These are phyloP conservation scores for Samsoniella hepiali DNA, from an alignment of 2,329 filamentous ascomycete genomes.

Conservation along the genomic window DNA sequence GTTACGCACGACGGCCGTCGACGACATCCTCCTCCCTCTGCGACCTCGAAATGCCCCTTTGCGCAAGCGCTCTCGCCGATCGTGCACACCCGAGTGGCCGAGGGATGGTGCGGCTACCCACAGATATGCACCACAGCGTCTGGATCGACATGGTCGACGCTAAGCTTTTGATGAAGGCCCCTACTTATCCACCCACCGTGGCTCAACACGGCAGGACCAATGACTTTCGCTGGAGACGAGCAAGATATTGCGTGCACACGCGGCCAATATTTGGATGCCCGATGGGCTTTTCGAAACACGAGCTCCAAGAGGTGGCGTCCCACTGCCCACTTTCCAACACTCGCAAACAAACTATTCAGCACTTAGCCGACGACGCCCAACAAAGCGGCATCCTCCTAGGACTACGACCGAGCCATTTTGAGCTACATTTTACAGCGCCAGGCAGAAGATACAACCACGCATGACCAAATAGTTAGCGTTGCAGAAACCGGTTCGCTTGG, in stretches of 20 bases:
- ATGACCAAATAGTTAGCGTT: neutral
- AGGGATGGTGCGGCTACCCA: neutral
- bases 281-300: conserved; percentile 5
- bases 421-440: neutral
- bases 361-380: neutral
- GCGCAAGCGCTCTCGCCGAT: neutral
- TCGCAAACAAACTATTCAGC: neutral
- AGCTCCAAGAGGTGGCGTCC: neutral
- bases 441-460: neutral
- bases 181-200: conserved; percentile 1
- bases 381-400: neutral
- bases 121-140: neutral
- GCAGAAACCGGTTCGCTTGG: neutral
- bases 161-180: neutral
- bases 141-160: conserved; percentile 3
- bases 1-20: neutral
- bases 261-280: neutral
- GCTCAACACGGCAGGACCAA: neutral
- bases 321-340: neutral
- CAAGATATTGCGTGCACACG: conserved; percentile 1
- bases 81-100: neutral
- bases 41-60: neutral
- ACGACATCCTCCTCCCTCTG: neutral
- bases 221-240: neutral
- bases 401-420: neutral